phyloP scores from a whole-genome alignment of 345 rosid genomes.

The Boechera retrofracta region DNA sequence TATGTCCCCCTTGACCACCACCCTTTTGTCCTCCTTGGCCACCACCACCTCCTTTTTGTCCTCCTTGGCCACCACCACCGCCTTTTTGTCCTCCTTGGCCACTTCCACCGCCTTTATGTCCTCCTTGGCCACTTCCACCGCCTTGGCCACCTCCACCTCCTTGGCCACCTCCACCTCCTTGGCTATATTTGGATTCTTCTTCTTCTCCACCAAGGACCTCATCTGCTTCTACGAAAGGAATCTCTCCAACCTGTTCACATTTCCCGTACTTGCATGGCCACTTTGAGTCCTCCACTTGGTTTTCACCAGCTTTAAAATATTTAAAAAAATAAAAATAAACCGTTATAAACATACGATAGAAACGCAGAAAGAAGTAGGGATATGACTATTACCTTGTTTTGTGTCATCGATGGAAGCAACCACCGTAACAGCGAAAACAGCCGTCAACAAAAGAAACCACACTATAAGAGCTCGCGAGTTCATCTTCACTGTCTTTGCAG shows the following conservation, averaged over 20 bases:
- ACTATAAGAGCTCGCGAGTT: constrained; percentile 34
- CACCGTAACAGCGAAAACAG: constrained; percentile 26
- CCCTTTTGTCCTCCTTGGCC: neutral
- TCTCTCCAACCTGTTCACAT: constrained; percentile 27
- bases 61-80: neutral
- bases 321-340: neutral
- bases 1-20: neutral
- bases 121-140: neutral
- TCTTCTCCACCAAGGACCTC: constrained; percentile 6
- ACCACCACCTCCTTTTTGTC: neutral
- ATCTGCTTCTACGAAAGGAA: constrained; percentile 24
- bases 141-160: constrained; percentile 14
- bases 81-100: neutral
- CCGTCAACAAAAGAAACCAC: constrained; percentile 38
- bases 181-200: constrained; percentile 40
- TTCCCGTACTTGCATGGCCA: constrained; percentile 25
- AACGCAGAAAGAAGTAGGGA: neutral
- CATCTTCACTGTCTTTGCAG: constrained; percentile 29
- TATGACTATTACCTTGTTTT: constrained; percentile 40
- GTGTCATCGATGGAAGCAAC: constrained; percentile 31
- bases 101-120: neutral
- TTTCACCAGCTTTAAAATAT: constrained; percentile 14
- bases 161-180: constrained; percentile 17
- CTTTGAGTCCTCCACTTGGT: constrained; percentile 31
- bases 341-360: neutral